A percentile compares a stretch with the other conserved stretches of the same genome.
These are phyloP conservation scores for Pholiota molesta DNA, from an alignment of 768 basidiomycete genomes.

Conservation along the genomic window DNA sequence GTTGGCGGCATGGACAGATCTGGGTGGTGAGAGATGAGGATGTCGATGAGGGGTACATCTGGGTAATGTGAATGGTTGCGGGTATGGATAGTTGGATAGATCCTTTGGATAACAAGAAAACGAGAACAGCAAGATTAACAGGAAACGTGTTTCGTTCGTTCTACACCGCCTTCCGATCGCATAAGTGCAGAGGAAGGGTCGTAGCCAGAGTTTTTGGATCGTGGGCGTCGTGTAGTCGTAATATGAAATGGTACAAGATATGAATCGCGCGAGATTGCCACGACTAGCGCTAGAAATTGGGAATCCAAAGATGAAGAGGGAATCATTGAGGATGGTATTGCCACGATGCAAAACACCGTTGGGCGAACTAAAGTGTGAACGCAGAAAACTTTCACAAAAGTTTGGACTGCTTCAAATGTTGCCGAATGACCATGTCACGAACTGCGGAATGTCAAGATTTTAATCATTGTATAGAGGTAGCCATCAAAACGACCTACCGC, in stretches of 20 bases:
- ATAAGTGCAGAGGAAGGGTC: background rate
- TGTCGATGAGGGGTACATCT: background rate
- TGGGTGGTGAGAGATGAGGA: background rate
- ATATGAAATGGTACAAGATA: background rate
- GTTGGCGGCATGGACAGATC: background rate
- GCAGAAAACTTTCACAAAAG: constrained; percentile 44
- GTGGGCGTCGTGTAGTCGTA: constrained; percentile 6
- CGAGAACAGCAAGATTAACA: background rate
- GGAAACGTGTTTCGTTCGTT: constrained; percentile 3
- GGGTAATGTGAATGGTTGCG: background rate
- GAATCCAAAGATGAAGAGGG: background rate
- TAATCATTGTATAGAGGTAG: constrained; percentile 26
- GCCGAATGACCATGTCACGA: constrained; percentile 80
- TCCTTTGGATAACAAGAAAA: constrained; percentile 11
- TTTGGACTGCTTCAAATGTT: constrained; percentile 75
- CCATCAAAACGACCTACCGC: constrained; percentile 48
- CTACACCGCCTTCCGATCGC: constrained; percentile 3
- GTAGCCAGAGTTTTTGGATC: background rate
- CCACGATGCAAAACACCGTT: background rate
- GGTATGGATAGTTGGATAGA: constrained; percentile 8
- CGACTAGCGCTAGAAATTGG: constrained; percentile 10
- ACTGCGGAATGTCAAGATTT: constrained; percentile 41
- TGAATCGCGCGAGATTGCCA: constrained; percentile 7
- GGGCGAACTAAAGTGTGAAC: background rate
- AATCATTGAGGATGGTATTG: constrained; percentile 3